phyloP scores from a whole-genome alignment of 2,329 filamentous ascomycete species.

The Sclerotinia glacialis region DNA sequence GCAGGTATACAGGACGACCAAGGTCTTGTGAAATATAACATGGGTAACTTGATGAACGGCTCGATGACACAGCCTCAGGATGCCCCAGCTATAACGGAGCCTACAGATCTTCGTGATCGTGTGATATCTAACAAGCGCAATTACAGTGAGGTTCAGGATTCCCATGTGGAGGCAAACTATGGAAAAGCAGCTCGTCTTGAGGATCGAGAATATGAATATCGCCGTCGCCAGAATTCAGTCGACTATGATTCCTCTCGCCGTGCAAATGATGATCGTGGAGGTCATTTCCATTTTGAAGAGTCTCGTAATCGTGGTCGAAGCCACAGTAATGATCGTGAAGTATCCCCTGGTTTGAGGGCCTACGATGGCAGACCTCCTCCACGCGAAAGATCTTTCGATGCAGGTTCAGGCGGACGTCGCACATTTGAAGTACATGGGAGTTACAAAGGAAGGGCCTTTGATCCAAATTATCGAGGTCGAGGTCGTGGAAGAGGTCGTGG shows the following conservation, averaged over 20 bases:
- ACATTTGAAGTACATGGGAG: conserved; percentile 27
- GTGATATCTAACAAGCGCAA: conserved; percentile 36
- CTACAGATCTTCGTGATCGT: conserved; percentile 25
- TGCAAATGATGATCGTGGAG: conserved; percentile 29
- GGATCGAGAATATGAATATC: conserved; percentile 27
- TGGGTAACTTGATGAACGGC: conserved; percentile 14
- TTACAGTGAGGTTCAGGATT: conserved; percentile 33
- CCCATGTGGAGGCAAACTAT: conserved; percentile 22
- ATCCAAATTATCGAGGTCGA: conserved; percentile 37
- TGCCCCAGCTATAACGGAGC: conserved; percentile 12
- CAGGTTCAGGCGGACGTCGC: conserved; percentile 28
- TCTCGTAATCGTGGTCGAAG: conserved; percentile 27
- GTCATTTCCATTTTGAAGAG: conserved; percentile 28
- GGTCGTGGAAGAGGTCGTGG: conserved; percentile 36
- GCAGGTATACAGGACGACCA: conserved; percentile 35
- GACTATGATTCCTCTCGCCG: conserved; percentile 28
- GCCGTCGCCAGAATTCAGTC: conserved; percentile 30
- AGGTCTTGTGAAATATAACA: conserved; percentile 10
- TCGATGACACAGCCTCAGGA: neutral
- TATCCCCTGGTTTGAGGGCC: conserved; percentile 31
- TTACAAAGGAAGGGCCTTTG: conserved; percentile 35
- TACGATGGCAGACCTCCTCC: conserved; percentile 31
- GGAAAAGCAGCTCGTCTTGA: conserved; percentile 35
- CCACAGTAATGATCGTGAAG: conserved; percentile 33
- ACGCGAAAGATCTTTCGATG: conserved; percentile 29